A percentile compares a stretch with the other conserved stretches of the same genome.
Conservation (phyloP, 495 filamentous ascomycete species). For the Trichoderma reesei region DNA sequence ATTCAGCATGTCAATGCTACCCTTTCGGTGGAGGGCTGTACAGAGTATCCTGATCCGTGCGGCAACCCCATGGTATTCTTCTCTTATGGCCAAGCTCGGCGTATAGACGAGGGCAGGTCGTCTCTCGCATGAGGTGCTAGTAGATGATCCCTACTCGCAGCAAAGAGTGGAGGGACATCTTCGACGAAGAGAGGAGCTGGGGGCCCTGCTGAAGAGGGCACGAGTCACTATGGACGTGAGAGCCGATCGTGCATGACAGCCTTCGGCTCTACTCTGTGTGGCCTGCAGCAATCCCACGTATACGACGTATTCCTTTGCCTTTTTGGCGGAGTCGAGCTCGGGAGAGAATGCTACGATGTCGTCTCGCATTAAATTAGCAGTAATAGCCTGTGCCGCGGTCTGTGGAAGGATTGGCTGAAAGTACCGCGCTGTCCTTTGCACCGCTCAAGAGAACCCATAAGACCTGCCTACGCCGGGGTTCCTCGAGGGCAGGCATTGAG, state of each 20-base stretch:
- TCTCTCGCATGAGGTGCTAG: neutral
- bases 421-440: neutral
- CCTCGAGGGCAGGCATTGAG: neutral
- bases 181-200: neutral
- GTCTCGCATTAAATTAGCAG: constrained; percentile 1
- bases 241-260: neutral
- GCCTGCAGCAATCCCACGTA: neutral
- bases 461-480: neutral
- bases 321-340: neutral
- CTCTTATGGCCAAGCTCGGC: neutral
- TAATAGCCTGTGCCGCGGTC: neutral
- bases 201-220: neutral
- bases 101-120: neutral
- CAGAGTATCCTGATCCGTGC: neutral
- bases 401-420: neutral
- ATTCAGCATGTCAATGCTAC: neutral
- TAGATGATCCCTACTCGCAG: neutral
- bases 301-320: neutral
- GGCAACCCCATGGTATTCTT: neutral
- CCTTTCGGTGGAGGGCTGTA: neutral
- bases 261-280: neutral
- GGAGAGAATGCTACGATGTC: constrained; percentile 5
- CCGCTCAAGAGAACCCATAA: neutral
- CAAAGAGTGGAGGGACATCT: neutral
- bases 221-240: neutral